Base-by-base conservation (phyloP, 1,284 basidiomycete species). In the Ustanciosporium gigantosporum region DNA sequence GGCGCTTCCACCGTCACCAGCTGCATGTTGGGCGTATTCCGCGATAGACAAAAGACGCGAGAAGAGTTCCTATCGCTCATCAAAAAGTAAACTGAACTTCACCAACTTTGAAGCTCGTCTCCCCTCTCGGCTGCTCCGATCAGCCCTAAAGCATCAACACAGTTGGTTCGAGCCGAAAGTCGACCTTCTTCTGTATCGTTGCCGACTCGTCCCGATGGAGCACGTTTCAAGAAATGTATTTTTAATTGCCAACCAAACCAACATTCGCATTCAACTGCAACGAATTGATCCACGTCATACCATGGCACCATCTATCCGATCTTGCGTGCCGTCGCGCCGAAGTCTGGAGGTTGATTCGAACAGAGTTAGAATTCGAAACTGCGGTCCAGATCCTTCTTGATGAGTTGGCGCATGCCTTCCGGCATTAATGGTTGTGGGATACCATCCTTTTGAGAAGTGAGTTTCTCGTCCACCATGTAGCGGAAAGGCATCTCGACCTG, bases 11-110 rank as follows among this genome's bases (percentile, higher is more conserved):
- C 95, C 0, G 89, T 95, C 25, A 98, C 95, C 1, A 93, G 90
- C n/a, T 96, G 93, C 69, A 99, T 99, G 95, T 82, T 97, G 45
- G 95, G 95, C 11, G 95, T 91, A 74, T 99, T 99, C 84, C 85
- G 95, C 46, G 88, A 90, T 13, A 89, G 92, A 68, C 91, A 95
- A 79, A 98, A 98, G 82, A 98, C 95, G 20, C 85, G 95, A 31
- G 94, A 96, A 79, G 95, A 98, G 65, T 82, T 82, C 48, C 59
- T 81, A 39, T 64, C 50, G 14, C 51, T 80, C 22, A 77, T 77
- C 36, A 60, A 60, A 2, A 69, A 70, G 44, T 48, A 44, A 40
- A 36, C 16, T n/a, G n/a, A n/a, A n/a, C n/a, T n/a, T n/a, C n/a
- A n/a, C n/a, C n/a, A n/a, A n/a, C n/a, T n/a, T n/a, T 21, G n/a